These are phyloP conservation scores for Dianthus caryophyllus DNA, from an alignment of 148 eudicot genomes.

Conservation along the genomic window DNA sequence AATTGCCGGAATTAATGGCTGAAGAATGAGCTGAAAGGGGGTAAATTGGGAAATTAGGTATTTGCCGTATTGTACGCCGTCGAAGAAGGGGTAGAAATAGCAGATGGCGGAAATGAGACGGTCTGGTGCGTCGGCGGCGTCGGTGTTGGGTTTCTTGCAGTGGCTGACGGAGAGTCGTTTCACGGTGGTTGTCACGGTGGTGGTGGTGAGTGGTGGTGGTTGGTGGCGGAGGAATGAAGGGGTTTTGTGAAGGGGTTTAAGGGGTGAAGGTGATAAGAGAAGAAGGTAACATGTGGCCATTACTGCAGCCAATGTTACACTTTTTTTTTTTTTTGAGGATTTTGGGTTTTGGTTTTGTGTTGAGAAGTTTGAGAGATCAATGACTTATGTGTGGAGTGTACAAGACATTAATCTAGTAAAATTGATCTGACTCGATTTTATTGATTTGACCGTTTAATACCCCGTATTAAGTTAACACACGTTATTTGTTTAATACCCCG, in stretches of 20 bases:
- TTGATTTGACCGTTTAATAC: no score
- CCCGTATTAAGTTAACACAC: no score
- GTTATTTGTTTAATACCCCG: no score
- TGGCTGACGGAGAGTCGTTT: constrained; percentile 24
- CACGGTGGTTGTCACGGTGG: constrained; percentile 2
- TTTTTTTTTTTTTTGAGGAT: no score
- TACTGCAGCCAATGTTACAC: no score
- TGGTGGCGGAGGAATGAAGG: constrained; percentile 25
- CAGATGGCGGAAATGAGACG: constrained; percentile 77
- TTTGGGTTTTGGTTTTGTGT: no score
- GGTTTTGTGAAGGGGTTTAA: constrained; percentile 17
- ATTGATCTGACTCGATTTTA: no score
- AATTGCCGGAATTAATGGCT: constrained; percentile 75
- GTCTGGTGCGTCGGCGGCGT: constrained; percentile 62
- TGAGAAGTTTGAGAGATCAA: no score
- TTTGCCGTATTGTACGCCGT: constrained; percentile 83
- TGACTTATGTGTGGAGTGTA: no score
- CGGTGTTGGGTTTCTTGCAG: constrained; percentile 35
- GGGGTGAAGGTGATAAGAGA: constrained; percentile 30
- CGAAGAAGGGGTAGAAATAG: constrained; percentile 92
- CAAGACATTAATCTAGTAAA: no score
- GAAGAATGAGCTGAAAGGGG: constrained; percentile 62
- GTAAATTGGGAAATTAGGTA: constrained; percentile 63
- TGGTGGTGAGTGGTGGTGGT: neutral
- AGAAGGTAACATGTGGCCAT: no score